These are phyloP conservation scores for Hyphochytrium catenoides DNA, from an alignment of 352 stramenopile genomes.

Conservation along the genomic window DNA sequence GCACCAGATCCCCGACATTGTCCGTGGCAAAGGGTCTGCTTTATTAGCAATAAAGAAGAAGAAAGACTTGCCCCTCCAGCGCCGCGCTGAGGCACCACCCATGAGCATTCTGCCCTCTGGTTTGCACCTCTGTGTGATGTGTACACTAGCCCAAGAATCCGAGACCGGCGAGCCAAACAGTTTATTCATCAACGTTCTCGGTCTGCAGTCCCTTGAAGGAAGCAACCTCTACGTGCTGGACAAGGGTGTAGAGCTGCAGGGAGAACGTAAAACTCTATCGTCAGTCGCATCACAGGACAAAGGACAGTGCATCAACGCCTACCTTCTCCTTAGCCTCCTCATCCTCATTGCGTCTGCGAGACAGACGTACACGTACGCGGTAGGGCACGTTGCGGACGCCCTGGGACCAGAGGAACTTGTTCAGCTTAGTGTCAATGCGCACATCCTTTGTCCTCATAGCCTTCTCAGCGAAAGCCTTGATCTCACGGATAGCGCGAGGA, in stretches of 20 bases:
- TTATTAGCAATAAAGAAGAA: too few species aligned
- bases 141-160: too few species aligned
- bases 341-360: conserved; percentile 95
- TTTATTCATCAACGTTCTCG: conserved; percentile 78
- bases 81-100: too few species aligned
- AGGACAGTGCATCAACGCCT: conserved; percentile 3
- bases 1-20: too few species aligned
- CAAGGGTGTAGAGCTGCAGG: conserved; percentile 82
- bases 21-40: too few species aligned
- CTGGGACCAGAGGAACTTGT: conserved; percentile 93
- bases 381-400: conserved; percentile 94
- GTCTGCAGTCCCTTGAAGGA: conserved; percentile 90
- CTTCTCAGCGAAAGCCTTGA: conserved; percentile 91
- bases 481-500: conserved; percentile 84
- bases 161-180: too few species aligned
- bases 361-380: conserved; percentile 89
- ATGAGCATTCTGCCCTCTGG: too few species aligned
- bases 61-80: too few species aligned
- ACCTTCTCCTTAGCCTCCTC: conserved; percentile 96
- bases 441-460: conserved; percentile 93
- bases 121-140: too few species aligned
- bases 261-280: conserved; percentile 4
- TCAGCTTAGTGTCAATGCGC: conserved; percentile 80
- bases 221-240: conserved; percentile 87
- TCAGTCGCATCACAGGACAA: neutral